Evolutionary conservation across 352 stramenopile species (phyloP).

Genomic region (Blastocystis sp.): DNA sequence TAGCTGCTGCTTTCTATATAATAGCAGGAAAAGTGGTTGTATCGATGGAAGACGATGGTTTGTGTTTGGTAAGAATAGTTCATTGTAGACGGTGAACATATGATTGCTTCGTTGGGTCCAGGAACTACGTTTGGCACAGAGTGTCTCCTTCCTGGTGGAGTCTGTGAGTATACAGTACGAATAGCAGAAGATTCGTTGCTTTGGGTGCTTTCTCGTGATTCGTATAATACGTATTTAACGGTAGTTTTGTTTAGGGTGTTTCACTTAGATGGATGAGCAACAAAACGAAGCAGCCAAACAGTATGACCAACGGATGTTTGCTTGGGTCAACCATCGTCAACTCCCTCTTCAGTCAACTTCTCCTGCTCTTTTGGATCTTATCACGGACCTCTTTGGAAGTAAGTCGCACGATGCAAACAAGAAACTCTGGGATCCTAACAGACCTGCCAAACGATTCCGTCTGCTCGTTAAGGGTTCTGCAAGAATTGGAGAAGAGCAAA

Average conservation of each 20-base stretch:
- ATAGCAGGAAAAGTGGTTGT: neutral
- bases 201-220: neutral
- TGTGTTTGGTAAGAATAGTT: neutral
- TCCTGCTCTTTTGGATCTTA: neutral
- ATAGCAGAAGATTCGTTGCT: neutral
- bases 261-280: neutral
- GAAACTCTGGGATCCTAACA: neutral
- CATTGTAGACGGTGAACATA: neutral
- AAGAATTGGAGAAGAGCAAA: neutral
- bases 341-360: neutral
- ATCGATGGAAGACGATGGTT: neutral
- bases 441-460: neutral
- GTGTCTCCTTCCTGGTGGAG: neutral
- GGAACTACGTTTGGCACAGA: neutral
- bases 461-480: neutral
- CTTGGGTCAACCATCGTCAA: neutral
- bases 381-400: neutral
- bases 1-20: constrained; percentile 3
- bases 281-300: neutral
- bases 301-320: constrained; percentile 19
- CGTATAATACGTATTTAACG: neutral
- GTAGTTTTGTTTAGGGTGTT: neutral
- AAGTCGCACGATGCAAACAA: neutral
- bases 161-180: neutral
- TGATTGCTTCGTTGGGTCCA: constrained; percentile 10